Evolutionary conservation across 192 early-diverging fungal species (phyloP), one percentile per base, ranked within the genome.

Genomic region (Coemansia sp.): DNA sequence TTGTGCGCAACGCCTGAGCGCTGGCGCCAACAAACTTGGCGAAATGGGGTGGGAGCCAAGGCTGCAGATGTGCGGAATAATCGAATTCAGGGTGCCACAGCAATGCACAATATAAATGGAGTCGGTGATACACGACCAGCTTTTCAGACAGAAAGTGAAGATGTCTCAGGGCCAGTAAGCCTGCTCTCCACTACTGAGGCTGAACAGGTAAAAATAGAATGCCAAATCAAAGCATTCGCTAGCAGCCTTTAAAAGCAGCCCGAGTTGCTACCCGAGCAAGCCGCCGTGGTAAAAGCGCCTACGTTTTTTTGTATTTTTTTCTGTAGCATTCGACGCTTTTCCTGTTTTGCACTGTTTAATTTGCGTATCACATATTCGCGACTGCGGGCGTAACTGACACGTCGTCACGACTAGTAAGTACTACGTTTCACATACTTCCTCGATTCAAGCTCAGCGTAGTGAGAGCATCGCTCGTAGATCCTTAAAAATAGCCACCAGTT

Each of bases 201-300:
- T 20, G 48, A 49, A 5, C 19, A n/a, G 53, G 53, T 54, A 54
- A 54, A 54, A 54, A 54, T 54, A 54, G 53, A 54, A 29, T 35
- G 53, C 8, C 16, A 49, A 49, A 49, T 49, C 48, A 49, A 49
- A 49, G 48, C 18, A 19, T 49, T 4, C 8, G 48, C 48, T 20
- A 49, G 18, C 9, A 9, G 16, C 48, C 16, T 8, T 49, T 49
- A 49, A 49, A 49, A 49, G 48, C 13, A 19, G 8, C 18, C 48
- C 19, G 19, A 19, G 20, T 49, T 49, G 48, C 48, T 49, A 49
- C 48, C 48, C 19, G 48, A n/a, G 16, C 48, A 20, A 19, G 48
- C 19, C 19, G 48, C 18, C 48, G 18, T n/a, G 18, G 19, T n/a
- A 16, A n/a, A 49, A 20, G 48, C 7, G 23, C 14, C 53, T 54